Evolutionary conservation across 108 stramenopile genomes (phyloP).

Genomic region (Licmophora abbreviata): DNA sequence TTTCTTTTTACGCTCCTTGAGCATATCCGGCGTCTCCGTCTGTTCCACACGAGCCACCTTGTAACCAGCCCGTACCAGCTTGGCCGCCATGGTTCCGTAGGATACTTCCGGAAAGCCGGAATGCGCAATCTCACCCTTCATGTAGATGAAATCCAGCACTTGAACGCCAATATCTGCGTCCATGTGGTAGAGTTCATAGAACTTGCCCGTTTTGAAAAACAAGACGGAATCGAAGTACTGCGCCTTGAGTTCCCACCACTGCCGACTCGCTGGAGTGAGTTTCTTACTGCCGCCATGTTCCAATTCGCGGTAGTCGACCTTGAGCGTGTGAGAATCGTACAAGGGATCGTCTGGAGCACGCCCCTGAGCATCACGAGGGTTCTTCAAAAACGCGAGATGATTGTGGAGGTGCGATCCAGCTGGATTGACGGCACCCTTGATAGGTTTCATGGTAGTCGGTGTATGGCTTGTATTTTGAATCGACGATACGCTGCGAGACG

Average conservation of each 20-base stretch:
- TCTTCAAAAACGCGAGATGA: slow-evolving; percentile 67
- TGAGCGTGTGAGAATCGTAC: slow-evolving; percentile 86
- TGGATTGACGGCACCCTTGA: slow-evolving; percentile 44
- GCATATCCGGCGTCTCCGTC: slow-evolving; percentile 94
- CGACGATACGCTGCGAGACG: not conserved
- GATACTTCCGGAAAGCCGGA: slow-evolving; percentile 94
- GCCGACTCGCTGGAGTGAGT: slow-evolving; percentile 82
- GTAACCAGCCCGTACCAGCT: slow-evolving; percentile 89
- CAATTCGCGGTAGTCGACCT: slow-evolving; percentile 44
- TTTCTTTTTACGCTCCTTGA: slow-evolving; percentile 87
- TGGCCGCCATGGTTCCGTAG: slow-evolving; percentile 81
- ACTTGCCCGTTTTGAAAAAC: slow-evolving; percentile 98
- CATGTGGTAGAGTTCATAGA: slow-evolving; percentile 86
- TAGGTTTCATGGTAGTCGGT: not conserved
- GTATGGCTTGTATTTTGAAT: not conserved
- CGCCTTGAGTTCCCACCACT: slow-evolving; percentile 98
- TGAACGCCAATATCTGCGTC: slow-evolving; percentile 95
- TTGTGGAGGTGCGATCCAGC: slow-evolving; percentile 89
- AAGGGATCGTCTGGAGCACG: slow-evolving; percentile 54
- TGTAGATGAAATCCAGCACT: slow-evolving; percentile 86
- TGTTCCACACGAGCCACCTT: slow-evolving; percentile 98
- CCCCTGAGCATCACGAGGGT: slow-evolving; percentile 56
- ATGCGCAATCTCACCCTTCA: slow-evolving; percentile 96
- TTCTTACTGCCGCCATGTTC: slow-evolving; percentile 23
- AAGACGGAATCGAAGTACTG: slow-evolving; percentile 94